These are phyloP conservation scores for Salix purpurea DNA, from an alignment of 345 rosid species.

Conservation along the genomic window DNA sequence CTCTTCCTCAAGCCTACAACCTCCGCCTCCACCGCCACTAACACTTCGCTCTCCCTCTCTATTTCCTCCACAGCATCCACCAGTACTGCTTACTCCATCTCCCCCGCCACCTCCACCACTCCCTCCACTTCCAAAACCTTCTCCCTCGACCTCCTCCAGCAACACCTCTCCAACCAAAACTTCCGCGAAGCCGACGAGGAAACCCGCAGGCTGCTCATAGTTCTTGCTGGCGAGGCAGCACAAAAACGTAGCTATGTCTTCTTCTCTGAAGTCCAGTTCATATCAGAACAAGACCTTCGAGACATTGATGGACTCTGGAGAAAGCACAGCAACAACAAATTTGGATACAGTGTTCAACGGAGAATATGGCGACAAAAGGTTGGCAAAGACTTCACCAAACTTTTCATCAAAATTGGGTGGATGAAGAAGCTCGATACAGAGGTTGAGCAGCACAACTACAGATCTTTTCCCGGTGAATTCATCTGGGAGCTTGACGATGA, in stretches of 20 bases:
- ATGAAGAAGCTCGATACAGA: slow-evolving; percentile 95
- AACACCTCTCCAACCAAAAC: slow-evolving; percentile 55
- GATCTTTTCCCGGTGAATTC: slow-evolving; percentile 79
- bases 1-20: slow-evolving; percentile 15
- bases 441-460: slow-evolving; percentile 75
- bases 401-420: slow-evolving; percentile 83
- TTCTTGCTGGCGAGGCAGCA: slow-evolving; percentile 72
- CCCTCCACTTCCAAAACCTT: slow-evolving; percentile 39
- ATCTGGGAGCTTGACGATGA: slow-evolving; percentile 71
- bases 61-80: slow-evolving; percentile 15
- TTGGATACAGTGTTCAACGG: slow-evolving; percentile 56
- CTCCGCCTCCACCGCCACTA: slow-evolving; percentile 21
- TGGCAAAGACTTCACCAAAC: slow-evolving; percentile 61
- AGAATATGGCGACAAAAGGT: slow-evolving; percentile 52
- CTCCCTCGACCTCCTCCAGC: slow-evolving; percentile 58
- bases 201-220: slow-evolving; percentile 75
- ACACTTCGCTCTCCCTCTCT: slow-evolving; percentile 18
- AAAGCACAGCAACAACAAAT: slow-evolving; percentile 54
- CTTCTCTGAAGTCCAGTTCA: slow-evolving; percentile 90
- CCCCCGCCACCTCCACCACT: slow-evolving; percentile 28
- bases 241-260: slow-evolving; percentile 79
- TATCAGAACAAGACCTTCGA: slow-evolving; percentile 49
- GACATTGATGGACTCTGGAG: slow-evolving; percentile 78
- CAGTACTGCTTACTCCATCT: slow-evolving; percentile 19
- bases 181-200: slow-evolving; percentile 89